These are phyloP conservation scores for Globisporangium solare DNA, from an alignment of 352 stramenopile species.

Conservation along the genomic window DNA sequence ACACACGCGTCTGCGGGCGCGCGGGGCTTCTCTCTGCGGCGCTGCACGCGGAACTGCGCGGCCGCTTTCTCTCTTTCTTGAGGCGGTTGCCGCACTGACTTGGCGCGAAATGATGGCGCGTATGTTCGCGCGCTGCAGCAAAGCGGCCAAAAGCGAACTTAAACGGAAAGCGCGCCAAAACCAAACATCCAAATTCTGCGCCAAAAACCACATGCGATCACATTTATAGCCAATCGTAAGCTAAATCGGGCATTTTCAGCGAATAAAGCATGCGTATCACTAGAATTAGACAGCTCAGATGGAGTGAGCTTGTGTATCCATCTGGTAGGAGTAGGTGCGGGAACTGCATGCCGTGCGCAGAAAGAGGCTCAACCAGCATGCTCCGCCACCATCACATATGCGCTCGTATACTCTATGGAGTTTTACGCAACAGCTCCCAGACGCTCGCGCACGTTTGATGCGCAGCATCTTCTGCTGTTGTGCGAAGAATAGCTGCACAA, in stretches of 20 bases:
- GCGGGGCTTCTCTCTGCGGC: not conserved
- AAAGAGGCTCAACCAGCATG: no score
- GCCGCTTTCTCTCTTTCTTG: constrained; percentile 1
- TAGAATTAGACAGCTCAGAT: not conserved
- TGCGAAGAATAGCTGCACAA: no score
- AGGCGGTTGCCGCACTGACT: not conserved
- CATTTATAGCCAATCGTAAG: not conserved
- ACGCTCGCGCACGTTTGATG: no score
- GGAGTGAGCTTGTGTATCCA: no score
- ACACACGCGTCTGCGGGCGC: not conserved
- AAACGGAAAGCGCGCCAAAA: constrained; percentile 29
- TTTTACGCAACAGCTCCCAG: no score
- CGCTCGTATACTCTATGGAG: no score
- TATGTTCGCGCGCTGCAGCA: not conserved
- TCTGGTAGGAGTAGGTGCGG: no score
- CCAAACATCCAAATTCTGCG: constrained; percentile 13
- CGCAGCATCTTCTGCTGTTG: no score
- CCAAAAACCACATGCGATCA: not conserved
- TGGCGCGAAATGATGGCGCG: constrained; percentile 4
- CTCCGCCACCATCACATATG: no score
- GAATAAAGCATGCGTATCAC: not conserved
- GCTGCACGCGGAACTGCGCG: no score
- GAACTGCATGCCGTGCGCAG: no score
- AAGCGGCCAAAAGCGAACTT: constrained; percentile 14
- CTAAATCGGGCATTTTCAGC: not conserved